These are phyloP conservation scores for Ulota crispa DNA, from an alignment of 225 moss, liverwort and hornwort species.

Conservation along the genomic window DNA sequence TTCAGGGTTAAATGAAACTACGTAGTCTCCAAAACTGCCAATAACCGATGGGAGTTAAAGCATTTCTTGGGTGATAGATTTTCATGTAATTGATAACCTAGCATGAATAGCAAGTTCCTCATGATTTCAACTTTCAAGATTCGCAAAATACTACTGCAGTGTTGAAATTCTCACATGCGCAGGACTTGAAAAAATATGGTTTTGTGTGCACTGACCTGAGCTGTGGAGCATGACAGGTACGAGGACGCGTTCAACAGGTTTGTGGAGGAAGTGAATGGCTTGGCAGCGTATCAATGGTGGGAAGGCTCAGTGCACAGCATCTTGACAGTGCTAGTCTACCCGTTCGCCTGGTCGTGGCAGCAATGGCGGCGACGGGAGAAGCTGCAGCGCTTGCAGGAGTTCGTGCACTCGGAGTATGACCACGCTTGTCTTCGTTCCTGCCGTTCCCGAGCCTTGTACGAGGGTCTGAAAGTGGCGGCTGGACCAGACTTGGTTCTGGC, in stretches of 20 bases:
- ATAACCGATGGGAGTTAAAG: not conserved
- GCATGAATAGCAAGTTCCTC: not conserved
- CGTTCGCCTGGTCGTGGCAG: slow-evolving; percentile 94
- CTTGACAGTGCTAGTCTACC: slow-evolving; percentile 68
- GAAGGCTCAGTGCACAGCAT: slow-evolving; percentile 97
- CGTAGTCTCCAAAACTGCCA: not conserved
- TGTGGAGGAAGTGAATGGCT: slow-evolving; percentile 79
- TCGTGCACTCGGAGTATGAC: slow-evolving; percentile 90
- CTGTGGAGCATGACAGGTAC: slow-evolving; percentile 51
- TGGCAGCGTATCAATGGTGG: slow-evolving; percentile 98
- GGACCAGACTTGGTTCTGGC: slow-evolving; percentile 86
- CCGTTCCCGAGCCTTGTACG: slow-evolving; percentile 89
- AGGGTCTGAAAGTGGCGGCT: slow-evolving; percentile 94
- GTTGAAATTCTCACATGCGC: not conserved
- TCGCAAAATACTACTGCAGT: not conserved
- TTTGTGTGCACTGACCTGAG: not conserved
- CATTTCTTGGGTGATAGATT: not conserved
- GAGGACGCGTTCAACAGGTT: slow-evolving; percentile 98
- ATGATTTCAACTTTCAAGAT: not conserved
- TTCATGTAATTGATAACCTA: not conserved
- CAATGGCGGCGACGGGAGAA: slow-evolving; percentile 87
- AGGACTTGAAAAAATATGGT: too few relatives aligned
- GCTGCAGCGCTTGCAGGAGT: slow-evolving; percentile 85
- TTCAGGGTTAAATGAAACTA: not conserved
- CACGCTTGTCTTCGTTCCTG: slow-evolving; percentile 95